Base-by-base conservation (phyloP, 257 asterid species). In the Ocimum tenuiflorum region DNA sequence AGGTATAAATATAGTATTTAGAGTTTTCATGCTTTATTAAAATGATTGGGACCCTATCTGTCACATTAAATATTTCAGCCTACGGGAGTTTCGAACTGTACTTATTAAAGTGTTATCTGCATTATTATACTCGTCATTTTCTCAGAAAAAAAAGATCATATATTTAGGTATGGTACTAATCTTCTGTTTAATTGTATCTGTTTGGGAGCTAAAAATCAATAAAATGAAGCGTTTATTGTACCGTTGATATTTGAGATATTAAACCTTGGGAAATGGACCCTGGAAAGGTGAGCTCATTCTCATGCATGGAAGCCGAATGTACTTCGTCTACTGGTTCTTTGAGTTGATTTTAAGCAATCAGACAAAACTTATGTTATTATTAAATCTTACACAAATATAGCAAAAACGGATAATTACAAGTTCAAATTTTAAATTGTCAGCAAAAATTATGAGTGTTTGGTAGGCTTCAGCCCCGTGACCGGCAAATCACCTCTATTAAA, bases 231-330 rank as follows among this genome's bases (percentile, higher is more conserved):
- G 36, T 27, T 27, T 1, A 31, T 31, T 31, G 31, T 27, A 27
- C 3, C 4, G 2, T 2, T 27, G 41, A 5, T 0, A 41, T 41
- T 41, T 11, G 47, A 41, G 47, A 43, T 33, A 47, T 0, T 2
- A 4, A 13, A 41, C 70, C 15, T 68, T 17, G 75, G 75, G 65
- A 77, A 63, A 14, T 68, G 78, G 68, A 23, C 8, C 50, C 39
- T 19, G 49, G 58, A 29, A n/a, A n/a, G n/a, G n/a, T 63, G 75
- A 15, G 57, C 43, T 57, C 41, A 24, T 35, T 68, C 51, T 15
- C 60, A 23, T 72, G 60, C 68, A 72, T 61, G 75, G 49, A 42
- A 17, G 29, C 51, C 63, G 60, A 75, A 22, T 72, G 72, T 63
- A 49, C 17, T 48, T 56, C 14, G 5, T 10, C 5, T 23, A 24